A percentile compares a stretch with the other conserved stretches of the same genome.
phyloP scores from a whole-genome alignment of 1,139 yeast genomes.

The Debaryomyces subglobosus region DNA sequence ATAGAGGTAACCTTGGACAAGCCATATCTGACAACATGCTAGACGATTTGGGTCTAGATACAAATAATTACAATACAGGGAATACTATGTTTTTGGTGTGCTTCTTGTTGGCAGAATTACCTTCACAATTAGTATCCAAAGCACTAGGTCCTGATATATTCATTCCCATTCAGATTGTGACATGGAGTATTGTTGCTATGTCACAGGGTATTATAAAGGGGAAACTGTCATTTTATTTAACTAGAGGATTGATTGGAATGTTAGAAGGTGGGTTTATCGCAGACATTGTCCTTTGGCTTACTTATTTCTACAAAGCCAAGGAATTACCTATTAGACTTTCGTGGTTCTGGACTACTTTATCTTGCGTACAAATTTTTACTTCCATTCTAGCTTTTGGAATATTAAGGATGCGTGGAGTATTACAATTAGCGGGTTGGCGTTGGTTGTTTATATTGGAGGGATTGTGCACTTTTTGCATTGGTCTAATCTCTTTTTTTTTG shows the following conservation, averaged over 20 bases:
- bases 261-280: constrained; percentile 63
- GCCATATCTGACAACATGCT: constrained; percentile 54
- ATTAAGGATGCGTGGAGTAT: constrained; percentile 42
- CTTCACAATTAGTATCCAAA: constrained; percentile 57
- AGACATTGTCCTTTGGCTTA: constrained; percentile 56
- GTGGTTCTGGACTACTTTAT: constrained; percentile 51
- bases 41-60: constrained; percentile 44
- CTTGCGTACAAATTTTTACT: constrained; percentile 42
- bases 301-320: constrained; percentile 55
- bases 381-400: constrained; percentile 50
- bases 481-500: constrained; percentile 51
- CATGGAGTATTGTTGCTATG: constrained; percentile 56
- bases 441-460: constrained; percentile 73
- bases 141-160: constrained; percentile 56
- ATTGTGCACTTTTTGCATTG: constrained; percentile 55
- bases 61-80: constrained; percentile 52
- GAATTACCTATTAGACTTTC: constrained; percentile 55
- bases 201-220: constrained; percentile 44
- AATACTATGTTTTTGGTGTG: constrained; percentile 47
- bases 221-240: constrained; percentile 37
- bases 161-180: constrained; percentile 53
- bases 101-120: constrained; percentile 55
- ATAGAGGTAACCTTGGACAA: constrained; percentile 52
- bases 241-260: constrained; percentile 51
- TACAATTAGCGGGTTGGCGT: constrained; percentile 57